These are phyloP conservation scores for Cruciata laevipes DNA, from an alignment of 257 asterid genomes.

Conservation along the genomic window DNA sequence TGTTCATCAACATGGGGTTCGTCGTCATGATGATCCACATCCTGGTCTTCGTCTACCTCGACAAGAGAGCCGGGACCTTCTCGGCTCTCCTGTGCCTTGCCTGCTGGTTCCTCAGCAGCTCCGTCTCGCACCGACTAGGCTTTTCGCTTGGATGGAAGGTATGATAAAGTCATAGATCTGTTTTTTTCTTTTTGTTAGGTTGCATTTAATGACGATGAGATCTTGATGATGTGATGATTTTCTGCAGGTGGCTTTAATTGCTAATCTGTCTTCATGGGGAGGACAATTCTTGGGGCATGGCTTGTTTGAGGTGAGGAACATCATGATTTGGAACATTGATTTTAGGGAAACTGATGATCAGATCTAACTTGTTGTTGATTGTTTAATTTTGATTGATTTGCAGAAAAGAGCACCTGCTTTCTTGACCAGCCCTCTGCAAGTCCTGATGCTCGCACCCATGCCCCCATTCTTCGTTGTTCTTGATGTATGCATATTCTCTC, in stretches of 20 bases:
- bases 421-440: slow-evolving; percentile 81
- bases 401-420: slow-evolving; percentile 98
- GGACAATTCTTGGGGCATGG: slow-evolving; percentile 93
- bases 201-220: not conserved
- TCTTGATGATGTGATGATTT: not conserved
- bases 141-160: slow-evolving; percentile 83
- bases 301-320: slow-evolving; percentile 63
- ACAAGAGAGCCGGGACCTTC: slow-evolving; percentile 80
- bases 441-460: slow-evolving; percentile 75
- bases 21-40: slow-evolving; percentile 48
- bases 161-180: not conserved
- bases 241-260: slow-evolving; percentile 64
- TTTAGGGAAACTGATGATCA: no score
- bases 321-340: no score
- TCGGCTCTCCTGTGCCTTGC: slow-evolving; percentile 56
- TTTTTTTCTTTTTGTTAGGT: not conserved
- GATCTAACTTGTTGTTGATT: no score
- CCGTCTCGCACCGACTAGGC: slow-evolving; percentile 52
- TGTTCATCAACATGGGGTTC: slow-evolving; percentile 68
- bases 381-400: not conserved
- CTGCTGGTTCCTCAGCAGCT: slow-evolving; percentile 74
- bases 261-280: slow-evolving; percentile 84
- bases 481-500: slow-evolving; percentile 68
- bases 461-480: slow-evolving; percentile 66
- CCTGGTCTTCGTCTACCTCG: slow-evolving; percentile 55